These are phyloP conservation scores for Apiospora koreana DNA, from an alignment of 2,329 filamentous ascomycete genomes.

Conservation along the genomic window DNA sequence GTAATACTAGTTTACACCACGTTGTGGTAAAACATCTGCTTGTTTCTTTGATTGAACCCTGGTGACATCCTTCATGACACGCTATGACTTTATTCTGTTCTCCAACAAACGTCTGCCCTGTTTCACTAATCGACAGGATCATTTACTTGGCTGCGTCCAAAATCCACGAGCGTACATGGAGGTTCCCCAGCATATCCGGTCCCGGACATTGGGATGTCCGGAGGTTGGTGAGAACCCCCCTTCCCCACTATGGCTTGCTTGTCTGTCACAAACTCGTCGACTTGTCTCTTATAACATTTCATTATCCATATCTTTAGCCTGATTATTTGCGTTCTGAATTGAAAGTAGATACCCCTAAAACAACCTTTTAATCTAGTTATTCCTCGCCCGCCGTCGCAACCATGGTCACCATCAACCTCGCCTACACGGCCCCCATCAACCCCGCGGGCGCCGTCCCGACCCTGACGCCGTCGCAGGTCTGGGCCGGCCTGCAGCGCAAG, in stretches of 20 bases:
- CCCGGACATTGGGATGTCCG: background rate
- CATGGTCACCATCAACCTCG: constrained; percentile 37
- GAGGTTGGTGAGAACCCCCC: background rate
- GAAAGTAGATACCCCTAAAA: no score
- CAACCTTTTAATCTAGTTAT: no score
- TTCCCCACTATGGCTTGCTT: background rate
- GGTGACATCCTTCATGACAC: background rate
- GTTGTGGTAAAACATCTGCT: background rate
- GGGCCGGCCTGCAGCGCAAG: constrained; percentile 38
- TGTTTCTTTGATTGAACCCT: background rate
- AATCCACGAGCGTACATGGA: background rate
- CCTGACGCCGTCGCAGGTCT: constrained; percentile 35
- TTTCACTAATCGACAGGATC: background rate
- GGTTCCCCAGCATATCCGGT: background rate
- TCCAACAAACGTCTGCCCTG: background rate
- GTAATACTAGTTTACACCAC: background rate
- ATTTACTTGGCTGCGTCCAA: background rate
- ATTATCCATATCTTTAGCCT: no score
- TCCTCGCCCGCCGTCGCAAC: constrained; percentile 11
- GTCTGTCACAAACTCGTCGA: background rate
- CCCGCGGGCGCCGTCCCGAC: constrained; percentile 28
- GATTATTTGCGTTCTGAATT: no score
- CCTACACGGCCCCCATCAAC: constrained; percentile 39
- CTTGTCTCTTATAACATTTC: no score
- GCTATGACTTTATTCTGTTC: no score